Conservation (phyloP, 768 basidiomycete species). For the Mycena belliarum region DNA sequence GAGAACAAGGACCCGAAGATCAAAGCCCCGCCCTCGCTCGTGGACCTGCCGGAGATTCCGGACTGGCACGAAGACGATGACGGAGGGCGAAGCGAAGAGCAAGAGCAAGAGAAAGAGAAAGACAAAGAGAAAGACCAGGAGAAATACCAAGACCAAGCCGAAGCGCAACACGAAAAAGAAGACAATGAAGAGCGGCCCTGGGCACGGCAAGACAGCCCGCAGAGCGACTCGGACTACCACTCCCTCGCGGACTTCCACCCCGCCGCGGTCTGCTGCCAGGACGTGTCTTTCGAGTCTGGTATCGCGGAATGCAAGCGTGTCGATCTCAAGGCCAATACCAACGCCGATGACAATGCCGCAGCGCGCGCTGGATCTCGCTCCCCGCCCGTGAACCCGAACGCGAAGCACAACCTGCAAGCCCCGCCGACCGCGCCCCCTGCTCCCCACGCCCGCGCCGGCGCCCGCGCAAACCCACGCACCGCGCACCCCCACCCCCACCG, state of each 20-base stretch:
- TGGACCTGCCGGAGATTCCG: constrained; percentile 20
- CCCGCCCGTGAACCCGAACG: constrained; percentile 1
- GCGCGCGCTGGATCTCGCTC: not conserved
- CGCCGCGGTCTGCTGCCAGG: constrained; percentile 1
- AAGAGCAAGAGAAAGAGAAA: not conserved
- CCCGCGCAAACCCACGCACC: too few species aligned
- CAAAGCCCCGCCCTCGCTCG: not conserved
- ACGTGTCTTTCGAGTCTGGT: not conserved
- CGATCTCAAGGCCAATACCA: not conserved
- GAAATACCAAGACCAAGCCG: not conserved
- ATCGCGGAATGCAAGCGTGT: not conserved
- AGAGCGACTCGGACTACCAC: constrained; percentile 22
- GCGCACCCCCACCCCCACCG: too few species aligned
- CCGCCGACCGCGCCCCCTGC: not conserved
- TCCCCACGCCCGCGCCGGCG: not conserved
- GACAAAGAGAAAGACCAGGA: not conserved
- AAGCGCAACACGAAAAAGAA: not conserved
- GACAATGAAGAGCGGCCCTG: too few species aligned
- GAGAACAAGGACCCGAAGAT: not conserved
- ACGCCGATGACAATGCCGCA: too few species aligned
- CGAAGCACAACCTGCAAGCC: constrained; percentile 1
- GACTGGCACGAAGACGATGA: constrained; percentile 17
- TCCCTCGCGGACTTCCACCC: constrained; percentile 12
- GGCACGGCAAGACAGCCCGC: constrained; percentile 20
- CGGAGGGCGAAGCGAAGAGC: not conserved